Conservation (phyloP, 441 rosid genomes). For the Pelargonium exstipulatum region DNA sequence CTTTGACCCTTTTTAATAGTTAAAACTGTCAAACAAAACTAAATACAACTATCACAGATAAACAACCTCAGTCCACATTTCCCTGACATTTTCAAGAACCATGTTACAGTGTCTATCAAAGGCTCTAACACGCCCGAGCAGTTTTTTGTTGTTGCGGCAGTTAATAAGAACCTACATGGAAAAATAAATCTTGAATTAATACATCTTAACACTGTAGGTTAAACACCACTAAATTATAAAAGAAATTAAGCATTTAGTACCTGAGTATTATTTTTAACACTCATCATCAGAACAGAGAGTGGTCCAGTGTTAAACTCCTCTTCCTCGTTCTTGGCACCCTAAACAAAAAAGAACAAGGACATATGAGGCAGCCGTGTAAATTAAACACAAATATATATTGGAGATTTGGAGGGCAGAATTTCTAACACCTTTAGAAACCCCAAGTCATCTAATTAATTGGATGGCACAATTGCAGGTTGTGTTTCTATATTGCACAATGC, state of each 20-base stretch:
- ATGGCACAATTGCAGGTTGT: no score
- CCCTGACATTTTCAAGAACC: slow-evolving; percentile 94
- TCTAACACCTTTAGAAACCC: no score
- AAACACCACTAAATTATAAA: neutral
- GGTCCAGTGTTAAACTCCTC: slow-evolving; percentile 94
- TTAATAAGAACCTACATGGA: slow-evolving; percentile 62
- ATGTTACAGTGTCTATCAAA: slow-evolving; percentile 94
- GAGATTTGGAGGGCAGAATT: no score
- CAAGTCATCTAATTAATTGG: no score
- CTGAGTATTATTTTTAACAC: slow-evolving; percentile 87
- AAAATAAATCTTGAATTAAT: neutral
- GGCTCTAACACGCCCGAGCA: slow-evolving; percentile 93
- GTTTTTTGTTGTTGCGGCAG: slow-evolving; percentile 90
- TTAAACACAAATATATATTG: no score
- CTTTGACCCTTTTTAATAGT: no score
- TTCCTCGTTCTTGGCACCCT: slow-evolving; percentile 54
- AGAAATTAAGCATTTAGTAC: slow-evolving; percentile 23
- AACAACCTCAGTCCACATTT: slow-evolving; percentile 96
- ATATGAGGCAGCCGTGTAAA: no score
- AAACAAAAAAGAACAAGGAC: no score
- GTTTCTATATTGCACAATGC: no score
- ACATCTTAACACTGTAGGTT: neutral
- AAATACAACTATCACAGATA: neutral
- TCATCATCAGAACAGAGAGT: slow-evolving; percentile 89
- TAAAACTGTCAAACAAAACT: neutral